phyloP scores from a whole-genome alignment of 2,329 filamentous ascomycete genomes.

The Penicillium vulpinum region DNA sequence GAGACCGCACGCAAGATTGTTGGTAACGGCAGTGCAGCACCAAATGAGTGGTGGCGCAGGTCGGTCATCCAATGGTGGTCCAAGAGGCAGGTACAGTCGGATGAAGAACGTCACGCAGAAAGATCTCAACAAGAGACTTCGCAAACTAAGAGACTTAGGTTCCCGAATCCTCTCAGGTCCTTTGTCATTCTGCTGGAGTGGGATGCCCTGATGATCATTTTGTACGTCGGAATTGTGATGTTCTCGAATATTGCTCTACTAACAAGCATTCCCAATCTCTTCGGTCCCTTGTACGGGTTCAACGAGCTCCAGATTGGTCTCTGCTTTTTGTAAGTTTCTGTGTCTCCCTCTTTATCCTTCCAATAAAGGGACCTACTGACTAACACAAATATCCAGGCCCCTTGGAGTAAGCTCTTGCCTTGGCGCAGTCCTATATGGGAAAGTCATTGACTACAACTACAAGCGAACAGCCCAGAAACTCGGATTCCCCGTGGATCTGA shows the following conservation, averaged over 20 bases:
- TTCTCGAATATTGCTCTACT: conserved; percentile 43
- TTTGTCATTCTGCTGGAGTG: conserved; percentile 44
- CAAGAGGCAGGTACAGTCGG: neutral
- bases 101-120: conserved; percentile 3
- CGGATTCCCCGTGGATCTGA: conserved; percentile 16
- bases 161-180: conserved; percentile 48
- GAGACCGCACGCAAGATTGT: conserved; percentile 39
- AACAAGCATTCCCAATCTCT: conserved; percentile 41
- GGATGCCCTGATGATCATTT: conserved; percentile 38
- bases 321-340: conserved; percentile 26
- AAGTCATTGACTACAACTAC: conserved; percentile 27
- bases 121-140: conserved; percentile 6
- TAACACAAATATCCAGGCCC: conserved; percentile 12
- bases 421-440: conserved; percentile 24
- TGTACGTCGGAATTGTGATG: conserved; percentile 37
- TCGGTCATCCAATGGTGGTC: conserved; percentile 20
- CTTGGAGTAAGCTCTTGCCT: conserved; percentile 23
- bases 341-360: neutral
- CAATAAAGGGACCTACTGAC: neutral
- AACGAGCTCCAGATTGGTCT: conserved; percentile 27
- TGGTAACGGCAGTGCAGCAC: conserved; percentile 29
- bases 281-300: conserved; percentile 39
- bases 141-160: conserved; percentile 36
- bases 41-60: conserved; percentile 26
- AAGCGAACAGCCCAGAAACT: conserved; percentile 16